These are phyloP conservation scores for Solanum tarapatanum DNA, from an alignment of 257 asterid species.

Conservation along the genomic window DNA sequence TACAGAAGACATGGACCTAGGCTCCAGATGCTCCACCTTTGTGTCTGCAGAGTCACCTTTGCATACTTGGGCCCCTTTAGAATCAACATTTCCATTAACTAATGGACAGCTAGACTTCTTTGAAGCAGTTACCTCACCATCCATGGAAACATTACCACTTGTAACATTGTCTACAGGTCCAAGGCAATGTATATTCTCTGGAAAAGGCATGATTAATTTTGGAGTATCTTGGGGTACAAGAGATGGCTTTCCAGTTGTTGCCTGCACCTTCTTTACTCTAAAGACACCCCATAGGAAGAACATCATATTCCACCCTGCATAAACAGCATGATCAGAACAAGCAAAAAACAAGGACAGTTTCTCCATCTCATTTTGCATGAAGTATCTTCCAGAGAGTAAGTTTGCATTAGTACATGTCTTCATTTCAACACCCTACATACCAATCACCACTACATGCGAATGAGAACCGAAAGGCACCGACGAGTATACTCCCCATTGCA, in stretches of 20 bases:
- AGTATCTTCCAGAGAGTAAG: neutral
- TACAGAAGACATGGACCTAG: conserved; percentile 15
- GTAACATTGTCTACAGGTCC: conserved; percentile 29
- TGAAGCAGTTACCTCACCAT: conserved; percentile 24
- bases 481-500: neutral
- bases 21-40: conserved; percentile 7
- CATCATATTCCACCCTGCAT: conserved; percentile 76
- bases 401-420: neutral
- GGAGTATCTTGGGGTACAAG: conserved; percentile 32
- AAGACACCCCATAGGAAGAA: conserved; percentile 89
- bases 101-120: conserved; percentile 18
- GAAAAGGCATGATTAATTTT: conserved; percentile 40
- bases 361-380: neutral
- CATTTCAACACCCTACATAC: neutral
- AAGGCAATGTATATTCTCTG: conserved; percentile 41
- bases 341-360: neutral
- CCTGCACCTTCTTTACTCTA: conserved; percentile 53
- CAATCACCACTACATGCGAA: neutral
- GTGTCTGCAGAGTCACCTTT: conserved; percentile 6
- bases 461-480: neutral
- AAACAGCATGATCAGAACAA: neutral
- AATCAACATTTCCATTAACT: conserved; percentile 23
- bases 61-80: conserved; percentile 19
- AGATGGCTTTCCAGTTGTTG: conserved; percentile 23
- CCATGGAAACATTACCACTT: conserved; percentile 14